These are phyloP conservation scores for Yamadazyma songkhlaensis DNA, from an alignment of 1,139 yeast genomes.

Conservation along the genomic window DNA sequence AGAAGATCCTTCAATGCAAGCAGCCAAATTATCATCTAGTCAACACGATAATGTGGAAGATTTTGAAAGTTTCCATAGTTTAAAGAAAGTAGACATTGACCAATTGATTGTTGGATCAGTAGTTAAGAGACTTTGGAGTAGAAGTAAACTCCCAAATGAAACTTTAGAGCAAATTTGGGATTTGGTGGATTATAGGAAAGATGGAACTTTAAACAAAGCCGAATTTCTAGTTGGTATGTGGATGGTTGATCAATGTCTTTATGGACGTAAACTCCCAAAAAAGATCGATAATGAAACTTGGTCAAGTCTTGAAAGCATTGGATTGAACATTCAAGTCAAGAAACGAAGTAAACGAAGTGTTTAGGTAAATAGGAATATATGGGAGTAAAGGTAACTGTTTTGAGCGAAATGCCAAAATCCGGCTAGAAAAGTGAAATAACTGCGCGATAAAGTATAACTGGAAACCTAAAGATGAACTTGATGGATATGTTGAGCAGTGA, in stretches of 20 bases:
- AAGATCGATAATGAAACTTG: slow-evolving; percentile 57
- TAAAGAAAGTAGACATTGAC: slow-evolving; percentile 27
- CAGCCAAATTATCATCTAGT: slow-evolving; percentile 31
- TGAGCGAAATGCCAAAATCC: neutral
- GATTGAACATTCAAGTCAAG: slow-evolving; percentile 38
- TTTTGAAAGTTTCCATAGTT: slow-evolving; percentile 28
- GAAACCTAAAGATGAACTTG: slow-evolving; percentile 26
- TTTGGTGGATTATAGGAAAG: slow-evolving; percentile 70
- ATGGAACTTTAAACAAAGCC: slow-evolving; percentile 74
- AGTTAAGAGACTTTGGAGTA: slow-evolving; percentile 74
- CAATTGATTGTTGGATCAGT: slow-evolving; percentile 62
- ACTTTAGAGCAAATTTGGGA: slow-evolving; percentile 71
- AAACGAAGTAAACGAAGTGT: slow-evolving; percentile 21
- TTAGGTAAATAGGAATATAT: neutral
- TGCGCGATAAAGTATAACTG: neutral
- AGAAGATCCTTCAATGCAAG: slow-evolving; percentile 25
- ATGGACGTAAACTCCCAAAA: slow-evolving; percentile 85
- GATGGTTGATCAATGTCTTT: slow-evolving; percentile 93
- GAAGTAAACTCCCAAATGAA: slow-evolving; percentile 69
- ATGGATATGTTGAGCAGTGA: slow-evolving; percentile 33
- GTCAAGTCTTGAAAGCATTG: slow-evolving; percentile 59
- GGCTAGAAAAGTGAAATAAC: neutral
- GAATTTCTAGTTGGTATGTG: slow-evolving; percentile 94
- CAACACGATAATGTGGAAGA: slow-evolving; percentile 19
- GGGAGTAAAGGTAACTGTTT: neutral